Evolutionary conservation across 495 filamentous ascomycete species (phyloP), one percentile per base, ranked within the genome.

Genomic region (Aspergillus baeticus): DNA sequence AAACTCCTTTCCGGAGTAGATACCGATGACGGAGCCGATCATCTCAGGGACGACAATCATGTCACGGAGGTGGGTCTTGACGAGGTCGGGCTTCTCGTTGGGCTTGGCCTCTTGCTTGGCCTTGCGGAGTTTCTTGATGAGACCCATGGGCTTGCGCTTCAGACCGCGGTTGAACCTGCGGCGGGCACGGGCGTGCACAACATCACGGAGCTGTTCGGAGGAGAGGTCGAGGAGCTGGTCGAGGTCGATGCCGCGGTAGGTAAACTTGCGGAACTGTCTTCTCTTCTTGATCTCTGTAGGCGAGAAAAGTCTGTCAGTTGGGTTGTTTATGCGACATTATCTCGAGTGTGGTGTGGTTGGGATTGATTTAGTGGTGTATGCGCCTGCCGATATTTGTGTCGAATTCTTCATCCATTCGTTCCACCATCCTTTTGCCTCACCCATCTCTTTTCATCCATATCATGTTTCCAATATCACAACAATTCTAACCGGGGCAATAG

Each of bases 1-100:
- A 87, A 98, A 98, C 81, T 97, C 95, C 86, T 98, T 98, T 75
- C 94, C 94, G 59, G 90, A 94, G 86, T 98, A 98, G 83, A 98
- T 94, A 75, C 93, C 94, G 70, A 98, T 87, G 67, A 98, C 94
- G 75, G 81, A 87, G 61, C 94, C 94, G 74, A 98, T 98, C 93
- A 98, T 96, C 86, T 98, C 94, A 63, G 79, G 94, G 67, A 98
- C 94, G 69, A 98, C 85, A 71, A 98, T 97, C 94, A 98, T 98
- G 81, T 98, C 86, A 76, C 94, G 91, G 63, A 98, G 85, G 78
- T 98, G 94, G 44, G 94, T 98, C 87, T 96, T 96, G 83, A 97
- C 93, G 69, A 94, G 86, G 73, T 97, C 94, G 67, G 84, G 91
- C 87, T 98, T 98, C 92, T 98, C 94, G 83, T 98, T 98, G 69